Evolutionary conservation across 2,329 filamentous ascomycete genomes (phyloP).

Genomic region (Blastomyces gilchristii): DNA sequence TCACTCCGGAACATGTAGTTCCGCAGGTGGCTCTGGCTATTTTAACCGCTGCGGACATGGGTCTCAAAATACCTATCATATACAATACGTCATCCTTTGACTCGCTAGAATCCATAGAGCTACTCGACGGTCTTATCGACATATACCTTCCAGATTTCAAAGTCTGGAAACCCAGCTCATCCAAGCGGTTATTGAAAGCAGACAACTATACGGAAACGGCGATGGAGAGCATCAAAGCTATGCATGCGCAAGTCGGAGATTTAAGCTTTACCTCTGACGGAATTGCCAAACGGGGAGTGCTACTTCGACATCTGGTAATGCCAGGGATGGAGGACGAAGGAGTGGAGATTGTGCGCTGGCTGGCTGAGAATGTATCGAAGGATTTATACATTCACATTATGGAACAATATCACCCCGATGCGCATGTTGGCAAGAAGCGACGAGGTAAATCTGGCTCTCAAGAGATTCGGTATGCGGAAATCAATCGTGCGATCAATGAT

Average conservation of each 20-base stretch:
- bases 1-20: conserved; percentile 79
- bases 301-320: conserved; percentile 77
- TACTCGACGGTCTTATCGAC: conserved; percentile 70
- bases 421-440: conserved; percentile 65
- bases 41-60: conserved; percentile 59
- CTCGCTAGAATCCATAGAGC: conserved; percentile 57
- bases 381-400: conserved; percentile 79
- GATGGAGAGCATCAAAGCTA: conserved; percentile 65
- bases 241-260: conserved; percentile 74
- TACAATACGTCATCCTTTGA: conserved; percentile 83
- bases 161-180: conserved; percentile 58
- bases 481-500: conserved; percentile 59
- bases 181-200: conserved; percentile 63
- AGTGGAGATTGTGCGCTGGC: conserved; percentile 61
- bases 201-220: conserved; percentile 64
- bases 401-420: conserved; percentile 77
- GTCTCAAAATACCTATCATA: conserved; percentile 61
- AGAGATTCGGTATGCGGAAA: conserved; percentile 59
- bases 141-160: conserved; percentile 89
- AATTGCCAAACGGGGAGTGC: conserved; percentile 64
- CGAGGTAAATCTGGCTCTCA: conserved; percentile 24
- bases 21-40: conserved; percentile 72
- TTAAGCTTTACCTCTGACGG: conserved; percentile 72
- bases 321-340: conserved; percentile 67
- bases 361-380: conserved; percentile 60